These are phyloP conservation scores for Solanum tacnaense DNA, from an alignment of 257 asterid species.

Conservation along the genomic window DNA sequence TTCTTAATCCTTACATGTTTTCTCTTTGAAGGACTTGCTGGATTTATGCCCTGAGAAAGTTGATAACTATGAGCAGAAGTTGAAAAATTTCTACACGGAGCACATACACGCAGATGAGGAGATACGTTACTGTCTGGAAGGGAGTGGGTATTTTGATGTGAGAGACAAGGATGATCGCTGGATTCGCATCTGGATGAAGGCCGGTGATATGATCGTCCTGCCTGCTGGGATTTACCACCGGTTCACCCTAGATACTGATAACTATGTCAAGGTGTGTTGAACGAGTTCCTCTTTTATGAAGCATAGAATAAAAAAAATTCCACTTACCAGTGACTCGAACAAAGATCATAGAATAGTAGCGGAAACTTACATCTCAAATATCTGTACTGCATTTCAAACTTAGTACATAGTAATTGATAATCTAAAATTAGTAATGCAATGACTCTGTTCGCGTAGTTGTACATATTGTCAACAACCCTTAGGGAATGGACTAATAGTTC, in stretches of 20 bases:
- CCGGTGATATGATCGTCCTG: constrained; percentile 67
- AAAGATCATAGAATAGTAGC: neutral
- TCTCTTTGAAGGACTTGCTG: constrained; percentile 51
- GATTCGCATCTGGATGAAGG: constrained; percentile 70
- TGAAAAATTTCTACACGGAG: constrained; percentile 70
- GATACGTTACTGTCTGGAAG: constrained; percentile 71
- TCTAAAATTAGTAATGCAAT: neutral
- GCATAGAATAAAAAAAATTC: neutral
- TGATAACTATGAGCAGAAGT: constrained; percentile 64
- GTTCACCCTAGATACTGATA: constrained; percentile 58
- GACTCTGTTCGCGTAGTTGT: neutral
- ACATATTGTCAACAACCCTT: neutral
- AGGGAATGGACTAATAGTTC: neutral
- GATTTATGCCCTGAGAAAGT: constrained; percentile 81
- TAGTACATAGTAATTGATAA: neutral
- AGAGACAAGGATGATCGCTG: constrained; percentile 63
- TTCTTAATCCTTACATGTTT: neutral
- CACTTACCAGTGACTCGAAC: neutral
- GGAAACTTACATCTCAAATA: neutral
- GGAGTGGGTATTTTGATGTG: constrained; percentile 75
- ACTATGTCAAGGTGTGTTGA: constrained; percentile 56
- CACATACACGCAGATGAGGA: constrained; percentile 82
- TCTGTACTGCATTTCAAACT: neutral
- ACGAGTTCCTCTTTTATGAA: neutral
- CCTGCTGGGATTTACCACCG: constrained; percentile 93